Evolutionary conservation across 2,329 filamentous ascomycete genomes (phyloP).

Genomic region (Ilyonectria mors-panacis): DNA sequence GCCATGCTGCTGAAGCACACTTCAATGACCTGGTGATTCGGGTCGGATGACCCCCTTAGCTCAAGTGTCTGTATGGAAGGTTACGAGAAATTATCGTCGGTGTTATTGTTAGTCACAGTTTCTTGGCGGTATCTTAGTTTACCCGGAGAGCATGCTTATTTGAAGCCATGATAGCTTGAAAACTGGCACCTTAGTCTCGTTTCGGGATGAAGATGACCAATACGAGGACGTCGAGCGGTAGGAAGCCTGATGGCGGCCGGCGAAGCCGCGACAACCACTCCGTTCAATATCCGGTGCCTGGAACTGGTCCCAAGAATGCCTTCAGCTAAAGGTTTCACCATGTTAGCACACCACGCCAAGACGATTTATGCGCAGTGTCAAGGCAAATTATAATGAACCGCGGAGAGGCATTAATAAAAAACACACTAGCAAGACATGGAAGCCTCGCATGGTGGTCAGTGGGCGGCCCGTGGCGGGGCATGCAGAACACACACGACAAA

Average conservation of each 20-base stretch:
- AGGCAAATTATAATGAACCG: background rate
- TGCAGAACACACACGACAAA: background rate
- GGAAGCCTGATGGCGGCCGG: background rate
- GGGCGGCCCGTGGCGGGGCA: conserved; percentile 8
- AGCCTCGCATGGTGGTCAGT: conserved; percentile 3
- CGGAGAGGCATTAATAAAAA: conserved; percentile 1
- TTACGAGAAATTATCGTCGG: background rate
- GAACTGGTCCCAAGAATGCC: background rate
- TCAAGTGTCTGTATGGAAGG: background rate
- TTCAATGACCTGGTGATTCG: background rate
- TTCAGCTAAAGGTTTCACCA: conserved; percentile 7
- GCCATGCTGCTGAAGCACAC: too few species aligned
- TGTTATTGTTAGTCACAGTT: background rate
- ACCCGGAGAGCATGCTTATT: background rate
- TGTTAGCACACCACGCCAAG: background rate
- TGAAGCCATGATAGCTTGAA: background rate
- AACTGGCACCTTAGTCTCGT: background rate
- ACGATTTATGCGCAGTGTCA: background rate
- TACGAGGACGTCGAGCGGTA: background rate
- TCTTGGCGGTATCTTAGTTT: background rate
- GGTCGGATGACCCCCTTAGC: background rate
- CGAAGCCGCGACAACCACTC: background rate
- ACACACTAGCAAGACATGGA: background rate
- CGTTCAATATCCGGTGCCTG: background rate
- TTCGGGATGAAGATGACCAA: background rate